These are phyloP conservation scores for Fagopyrum esculentum DNA, from an alignment of 148 eudicot genomes.

Conservation along the genomic window DNA sequence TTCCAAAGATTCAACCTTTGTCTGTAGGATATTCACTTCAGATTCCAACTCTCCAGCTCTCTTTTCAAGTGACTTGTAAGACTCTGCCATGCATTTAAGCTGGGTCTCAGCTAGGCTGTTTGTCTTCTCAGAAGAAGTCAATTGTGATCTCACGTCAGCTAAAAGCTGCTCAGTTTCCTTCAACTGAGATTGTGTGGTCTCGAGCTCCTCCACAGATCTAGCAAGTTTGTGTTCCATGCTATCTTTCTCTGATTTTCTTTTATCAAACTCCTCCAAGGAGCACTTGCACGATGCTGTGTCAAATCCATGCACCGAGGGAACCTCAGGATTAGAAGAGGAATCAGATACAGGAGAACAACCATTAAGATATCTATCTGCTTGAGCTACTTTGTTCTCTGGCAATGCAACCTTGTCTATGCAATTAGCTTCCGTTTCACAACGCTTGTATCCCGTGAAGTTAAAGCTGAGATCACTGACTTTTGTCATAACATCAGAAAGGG, in stretches of 20 bases:
- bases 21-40: slow-evolving; percentile 50
- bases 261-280: slow-evolving; percentile 65
- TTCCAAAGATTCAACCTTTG: slow-evolving; percentile 46
- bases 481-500: slow-evolving; percentile 56
- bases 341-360: slow-evolving; percentile 59
- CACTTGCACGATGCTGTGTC: slow-evolving; percentile 50
- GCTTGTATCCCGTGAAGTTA: slow-evolving; percentile 52
- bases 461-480: slow-evolving; percentile 57
- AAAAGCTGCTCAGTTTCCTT: slow-evolving; percentile 56
- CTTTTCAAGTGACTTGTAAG: slow-evolving; percentile 77
- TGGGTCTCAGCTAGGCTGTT: slow-evolving; percentile 93
- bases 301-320: slow-evolving; percentile 66
- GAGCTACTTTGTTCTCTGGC: slow-evolving; percentile 63
- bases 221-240: slow-evolving; percentile 46
- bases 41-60: slow-evolving; percentile 62
- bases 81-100: slow-evolving; percentile 94
- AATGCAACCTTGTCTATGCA: slow-evolving; percentile 91
- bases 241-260: slow-evolving; percentile 60
- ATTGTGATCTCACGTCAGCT: slow-evolving; percentile 61
- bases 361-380: slow-evolving; percentile 43
- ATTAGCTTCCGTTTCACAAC: slow-evolving; percentile 46
- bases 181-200: slow-evolving; percentile 46
- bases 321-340: slow-evolving; percentile 68
- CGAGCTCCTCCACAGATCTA: slow-evolving; percentile 56
- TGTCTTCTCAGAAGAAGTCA: slow-evolving; percentile 55